A percentile compares a stretch with the other conserved stretches of the same genome.
Evolutionary conservation across 441 rosid species (phyloP).

Genomic region (Geranium incanum): DNA sequence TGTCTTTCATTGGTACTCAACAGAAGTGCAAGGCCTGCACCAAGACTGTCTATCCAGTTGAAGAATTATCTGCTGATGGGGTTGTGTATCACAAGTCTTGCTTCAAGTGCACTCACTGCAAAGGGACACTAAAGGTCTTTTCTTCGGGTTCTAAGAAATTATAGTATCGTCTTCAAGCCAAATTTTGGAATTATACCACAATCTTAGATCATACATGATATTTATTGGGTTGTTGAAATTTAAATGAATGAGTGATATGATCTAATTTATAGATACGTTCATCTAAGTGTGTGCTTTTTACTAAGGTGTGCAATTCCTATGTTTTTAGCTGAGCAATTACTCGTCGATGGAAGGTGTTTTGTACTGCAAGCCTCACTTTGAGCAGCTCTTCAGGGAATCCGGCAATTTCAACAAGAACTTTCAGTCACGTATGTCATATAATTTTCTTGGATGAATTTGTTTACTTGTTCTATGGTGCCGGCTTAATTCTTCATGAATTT

Average conservation of each 20-base stretch:
- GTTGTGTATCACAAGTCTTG: slow-evolving; percentile 79
- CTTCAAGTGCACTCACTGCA: slow-evolving; percentile 91
- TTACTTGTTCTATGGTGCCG: too few relatives aligned
- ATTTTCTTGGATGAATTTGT: too few relatives aligned
- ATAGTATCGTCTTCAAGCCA: too few relatives aligned
- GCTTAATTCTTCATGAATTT: too few relatives aligned
- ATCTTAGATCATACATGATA: too few relatives aligned
- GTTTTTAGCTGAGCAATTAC: neutral
- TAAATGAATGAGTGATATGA: neutral
- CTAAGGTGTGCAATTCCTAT: slow-evolving; percentile 3
- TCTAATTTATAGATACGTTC: neutral
- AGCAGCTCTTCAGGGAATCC: slow-evolving; percentile 90
- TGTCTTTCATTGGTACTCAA: slow-evolving; percentile 88
- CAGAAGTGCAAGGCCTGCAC: slow-evolving; percentile 91
- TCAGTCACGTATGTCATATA: slow-evolving; percentile 36
- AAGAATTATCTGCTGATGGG: slow-evolving; percentile 86
- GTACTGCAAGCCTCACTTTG: slow-evolving; percentile 70
- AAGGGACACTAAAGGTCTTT: slow-evolving; percentile 72
- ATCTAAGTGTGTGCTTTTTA: slow-evolving; percentile 16
- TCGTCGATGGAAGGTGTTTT: too few relatives aligned
- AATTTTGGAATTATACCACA: too few relatives aligned
- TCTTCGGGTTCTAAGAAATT: too few relatives aligned
- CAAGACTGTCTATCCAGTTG: slow-evolving; percentile 90
- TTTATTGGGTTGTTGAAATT: neutral
- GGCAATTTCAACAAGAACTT: slow-evolving; percentile 93